Percentiles rank a stretch among this genome's conserved stretches.
Conservation (phyloP, 2,329 filamentous ascomycete species). For the Fusarium duplospermum region DNA sequence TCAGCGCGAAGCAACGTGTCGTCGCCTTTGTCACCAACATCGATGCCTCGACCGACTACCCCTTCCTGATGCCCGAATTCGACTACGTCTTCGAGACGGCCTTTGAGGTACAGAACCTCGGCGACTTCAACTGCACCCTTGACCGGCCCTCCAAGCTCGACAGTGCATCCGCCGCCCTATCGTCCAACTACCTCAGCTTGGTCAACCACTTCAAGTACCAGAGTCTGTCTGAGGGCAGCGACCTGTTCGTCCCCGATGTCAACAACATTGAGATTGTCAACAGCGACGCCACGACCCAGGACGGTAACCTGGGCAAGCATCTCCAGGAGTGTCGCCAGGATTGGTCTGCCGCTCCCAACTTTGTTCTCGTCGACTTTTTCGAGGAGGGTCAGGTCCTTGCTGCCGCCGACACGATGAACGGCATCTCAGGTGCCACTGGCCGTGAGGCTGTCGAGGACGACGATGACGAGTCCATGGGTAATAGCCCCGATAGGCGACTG, state of each 20-base stretch:
- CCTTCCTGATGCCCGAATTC: slow-evolving; percentile 74
- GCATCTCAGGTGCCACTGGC: slow-evolving; percentile 55
- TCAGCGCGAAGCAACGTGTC: slow-evolving; percentile 71
- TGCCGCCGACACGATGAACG: slow-evolving; percentile 77
- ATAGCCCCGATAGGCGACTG: slow-evolving; percentile 34
- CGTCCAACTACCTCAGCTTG: slow-evolving; percentile 72
- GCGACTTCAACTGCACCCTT: slow-evolving; percentile 78
- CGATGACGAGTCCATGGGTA: slow-evolving; percentile 33
- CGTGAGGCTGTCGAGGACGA: slow-evolving; percentile 40
- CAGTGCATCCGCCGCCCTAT: slow-evolving; percentile 63
- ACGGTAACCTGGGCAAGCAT: slow-evolving; percentile 66
- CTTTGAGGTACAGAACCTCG: slow-evolving; percentile 71
- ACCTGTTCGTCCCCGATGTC: slow-evolving; percentile 69
- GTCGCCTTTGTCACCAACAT: slow-evolving; percentile 76
- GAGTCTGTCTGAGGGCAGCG: slow-evolving; percentile 58
- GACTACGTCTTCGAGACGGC: slow-evolving; percentile 78
- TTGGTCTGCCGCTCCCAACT: slow-evolving; percentile 75
- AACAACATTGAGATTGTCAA: slow-evolving; percentile 73
- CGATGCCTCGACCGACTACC: slow-evolving; percentile 53
- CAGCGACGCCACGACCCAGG: slow-evolving; percentile 63
- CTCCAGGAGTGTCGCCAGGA: slow-evolving; percentile 64
- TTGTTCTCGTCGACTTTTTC: slow-evolving; percentile 84
- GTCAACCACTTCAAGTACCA: slow-evolving; percentile 85
- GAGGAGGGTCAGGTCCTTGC: slow-evolving; percentile 77
- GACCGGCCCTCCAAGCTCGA: slow-evolving; percentile 70